A percentile compares a stretch with the other conserved stretches of the same genome.
Evolutionary conservation across 2,329 filamentous ascomycete genomes (phyloP).

Genomic region (Penicillium sp.): DNA sequence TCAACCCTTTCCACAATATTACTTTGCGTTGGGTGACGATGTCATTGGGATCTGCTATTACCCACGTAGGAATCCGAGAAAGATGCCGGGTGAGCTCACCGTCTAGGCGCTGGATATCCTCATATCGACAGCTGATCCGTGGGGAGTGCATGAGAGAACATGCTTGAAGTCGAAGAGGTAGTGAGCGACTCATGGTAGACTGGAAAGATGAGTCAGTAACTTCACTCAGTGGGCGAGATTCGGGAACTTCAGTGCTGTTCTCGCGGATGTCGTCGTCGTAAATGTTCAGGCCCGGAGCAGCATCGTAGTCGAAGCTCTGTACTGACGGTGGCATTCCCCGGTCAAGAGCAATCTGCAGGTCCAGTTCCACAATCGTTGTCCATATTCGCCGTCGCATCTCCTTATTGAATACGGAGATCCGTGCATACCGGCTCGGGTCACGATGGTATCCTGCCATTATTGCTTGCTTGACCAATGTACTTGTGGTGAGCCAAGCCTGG

Average conservation of each 20-base stretch:
- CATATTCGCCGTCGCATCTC: constrained; percentile 56
- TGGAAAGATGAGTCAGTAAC: constrained; percentile 41
- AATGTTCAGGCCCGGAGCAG: constrained; percentile 49
- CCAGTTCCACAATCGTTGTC: constrained; percentile 57
- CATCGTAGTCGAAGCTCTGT: constrained; percentile 48
- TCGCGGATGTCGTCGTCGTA: constrained; percentile 51
- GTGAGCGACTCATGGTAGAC: constrained; percentile 28
- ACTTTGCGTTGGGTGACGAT: constrained; percentile 27
- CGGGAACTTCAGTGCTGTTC: constrained; percentile 30
- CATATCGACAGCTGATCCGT: constrained; percentile 37
- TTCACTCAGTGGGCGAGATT: constrained; percentile 29
- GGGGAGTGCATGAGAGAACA: constrained; percentile 39
- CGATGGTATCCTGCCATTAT: constrained; percentile 55
- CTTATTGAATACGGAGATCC: constrained; percentile 40
- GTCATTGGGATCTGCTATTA: constrained; percentile 17
- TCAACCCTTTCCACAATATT: constrained; percentile 32
- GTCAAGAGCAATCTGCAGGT: constrained; percentile 56
- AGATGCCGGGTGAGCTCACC: constrained; percentile 38
- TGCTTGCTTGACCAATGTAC: constrained; percentile 52
- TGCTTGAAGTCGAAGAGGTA: constrained; percentile 32
- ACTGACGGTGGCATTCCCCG: constrained; percentile 53
- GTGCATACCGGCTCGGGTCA: constrained; percentile 34
- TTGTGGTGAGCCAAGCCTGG: constrained; percentile 52
- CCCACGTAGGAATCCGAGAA: constrained; percentile 36
- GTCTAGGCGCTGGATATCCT: constrained; percentile 42